Base-by-base conservation (phyloP, 208 protist genomes). In the Kentomonas sorsogonicus region DNA sequence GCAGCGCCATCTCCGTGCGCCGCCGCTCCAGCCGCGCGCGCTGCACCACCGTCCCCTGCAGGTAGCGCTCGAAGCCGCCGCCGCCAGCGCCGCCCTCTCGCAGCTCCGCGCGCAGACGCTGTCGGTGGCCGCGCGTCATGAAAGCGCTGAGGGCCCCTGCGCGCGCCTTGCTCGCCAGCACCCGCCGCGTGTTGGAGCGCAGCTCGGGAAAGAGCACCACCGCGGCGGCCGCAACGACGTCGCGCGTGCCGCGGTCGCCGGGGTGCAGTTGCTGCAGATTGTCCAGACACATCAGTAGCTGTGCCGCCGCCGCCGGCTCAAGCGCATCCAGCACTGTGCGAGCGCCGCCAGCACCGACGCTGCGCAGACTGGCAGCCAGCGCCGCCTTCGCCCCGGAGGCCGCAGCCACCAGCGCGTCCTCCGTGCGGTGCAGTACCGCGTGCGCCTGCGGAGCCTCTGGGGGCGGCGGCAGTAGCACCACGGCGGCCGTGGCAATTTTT, bases 61-160 rank as follows among this genome's bases (percentile, higher is more conserved):
- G 20, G 40, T 72, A 81, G 23, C 34, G 27, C 59, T 72, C 70
- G 36, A 27, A 31, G n/a, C n/a, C n/a, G n/a, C n/a, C n/a, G n/a
- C n/a, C n/a, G n/a, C n/a, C n/a, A n/a, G n/a, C n/a, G n/a, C n/a
- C n/a, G n/a, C n/a, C n/a, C n/a, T n/a, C n/a, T n/a, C n/a, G n/a
- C 44, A 11, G 69, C 36, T 54, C 29, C 57, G 80, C 69, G 26
- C 59, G 60, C n/a, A 91, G 65, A 47, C 86, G 80, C 16, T 50
- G 27, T 4, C 80, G 69, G 40, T 94, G 87, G 9, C 62, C 43
- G 16, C 77, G 71, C 9, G 87, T 91, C 5, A 81, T 74, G 40
- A 89, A 94, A 33, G 74, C 73, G 39, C 88, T 66, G 51, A 94
- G 74, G 13, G 72, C 78, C 38, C 60, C 85, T 43, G 78, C 63